A percentile compares a stretch with the other conserved stretches of the same genome.
Evolutionary conservation across 1,284 basidiomycete species (phyloP).

Genomic region (Phellopilus nigrolimitatus): DNA sequence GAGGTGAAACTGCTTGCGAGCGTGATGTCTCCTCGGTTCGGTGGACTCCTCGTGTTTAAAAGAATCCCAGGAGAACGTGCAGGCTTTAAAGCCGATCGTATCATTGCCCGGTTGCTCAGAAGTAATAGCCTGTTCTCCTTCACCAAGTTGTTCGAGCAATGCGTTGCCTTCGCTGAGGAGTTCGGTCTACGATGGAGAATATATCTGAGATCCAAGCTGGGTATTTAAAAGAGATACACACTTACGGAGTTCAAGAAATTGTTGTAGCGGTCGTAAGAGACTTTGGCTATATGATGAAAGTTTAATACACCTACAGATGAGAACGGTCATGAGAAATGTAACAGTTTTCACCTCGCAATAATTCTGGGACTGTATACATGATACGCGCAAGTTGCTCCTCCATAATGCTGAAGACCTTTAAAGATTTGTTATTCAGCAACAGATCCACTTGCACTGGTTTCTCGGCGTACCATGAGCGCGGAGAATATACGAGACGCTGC

Average conservation of each 20-base stretch:
- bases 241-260: slow-evolving; percentile 39
- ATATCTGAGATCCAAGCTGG: not conserved
- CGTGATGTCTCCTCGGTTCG: slow-evolving; percentile 25
- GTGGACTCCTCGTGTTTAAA: slow-evolving; percentile 23
- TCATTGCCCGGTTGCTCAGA: slow-evolving; percentile 25
- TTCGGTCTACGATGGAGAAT: slow-evolving; percentile 36
- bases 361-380: slow-evolving; percentile 23
- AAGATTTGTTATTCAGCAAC: slow-evolving; percentile 22
- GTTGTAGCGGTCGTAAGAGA: slow-evolving; percentile 42
- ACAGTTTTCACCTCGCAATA: slow-evolving; percentile 23
- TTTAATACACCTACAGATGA: not conserved
- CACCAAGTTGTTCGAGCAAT: slow-evolving; percentile 28
- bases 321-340: slow-evolving; percentile 17
- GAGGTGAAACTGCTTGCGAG: slow-evolving; percentile 40
- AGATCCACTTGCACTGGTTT: not conserved
- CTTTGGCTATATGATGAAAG: slow-evolving; percentile 33
- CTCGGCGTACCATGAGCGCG: slow-evolving; percentile 24
- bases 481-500: slow-evolving; percentile 6
- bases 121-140: slow-evolving; percentile 25
- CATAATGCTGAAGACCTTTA: slow-evolving; percentile 39
- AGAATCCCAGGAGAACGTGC: slow-evolving; percentile 37
- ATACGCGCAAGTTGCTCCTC: slow-evolving; percentile 35
- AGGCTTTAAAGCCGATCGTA: slow-evolving; percentile 39
- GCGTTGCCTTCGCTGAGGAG: slow-evolving; percentile 44
- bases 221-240: not conserved